phyloP scores from a whole-genome alignment of 2,329 filamentous ascomycete species.

The Apiospora saccharicola region DNA sequence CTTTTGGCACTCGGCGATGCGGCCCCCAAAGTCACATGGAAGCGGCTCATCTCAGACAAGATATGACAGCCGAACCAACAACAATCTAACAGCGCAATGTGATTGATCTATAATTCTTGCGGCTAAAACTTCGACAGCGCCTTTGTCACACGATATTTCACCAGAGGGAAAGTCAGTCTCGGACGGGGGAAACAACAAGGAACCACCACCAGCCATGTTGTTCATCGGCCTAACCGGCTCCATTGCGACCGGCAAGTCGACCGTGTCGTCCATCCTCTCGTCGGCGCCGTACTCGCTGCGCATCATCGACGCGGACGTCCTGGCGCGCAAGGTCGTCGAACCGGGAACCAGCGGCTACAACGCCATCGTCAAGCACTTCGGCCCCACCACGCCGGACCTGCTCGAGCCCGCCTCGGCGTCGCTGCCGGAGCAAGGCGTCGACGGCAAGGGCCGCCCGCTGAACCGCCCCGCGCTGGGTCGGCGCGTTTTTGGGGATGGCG shows the following conservation, averaged over 20 bases:
- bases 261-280: conserved; percentile 84
- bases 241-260: conserved; percentile 98
- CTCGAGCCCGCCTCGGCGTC: conserved; percentile 66
- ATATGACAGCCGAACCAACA: neutral
- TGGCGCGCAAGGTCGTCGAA: conserved; percentile 93
- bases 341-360: conserved; percentile 86
- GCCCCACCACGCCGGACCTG: conserved; percentile 83
- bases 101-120: neutral
- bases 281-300: conserved; percentile 84
- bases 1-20: conserved; percentile 7
- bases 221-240: conserved; percentile 96
- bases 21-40: conserved; percentile 1
- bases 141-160: neutral
- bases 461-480: conserved; percentile 87
- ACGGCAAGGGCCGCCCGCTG: conserved; percentile 74
- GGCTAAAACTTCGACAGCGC: neutral
- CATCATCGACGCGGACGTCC: conserved; percentile 90
- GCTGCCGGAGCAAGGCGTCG: conserved; percentile 61
- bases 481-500: conserved; percentile 83
- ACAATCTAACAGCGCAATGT: conserved; percentile 1
- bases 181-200: neutral
- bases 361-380: conserved; percentile 83
- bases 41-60: conserved; percentile 12
- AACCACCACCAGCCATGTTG: conserved; percentile 67
- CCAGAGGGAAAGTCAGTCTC: conserved; percentile 1